Base-by-base conservation (phyloP, 441 rosid species). In the Brassica balearica region DNA sequence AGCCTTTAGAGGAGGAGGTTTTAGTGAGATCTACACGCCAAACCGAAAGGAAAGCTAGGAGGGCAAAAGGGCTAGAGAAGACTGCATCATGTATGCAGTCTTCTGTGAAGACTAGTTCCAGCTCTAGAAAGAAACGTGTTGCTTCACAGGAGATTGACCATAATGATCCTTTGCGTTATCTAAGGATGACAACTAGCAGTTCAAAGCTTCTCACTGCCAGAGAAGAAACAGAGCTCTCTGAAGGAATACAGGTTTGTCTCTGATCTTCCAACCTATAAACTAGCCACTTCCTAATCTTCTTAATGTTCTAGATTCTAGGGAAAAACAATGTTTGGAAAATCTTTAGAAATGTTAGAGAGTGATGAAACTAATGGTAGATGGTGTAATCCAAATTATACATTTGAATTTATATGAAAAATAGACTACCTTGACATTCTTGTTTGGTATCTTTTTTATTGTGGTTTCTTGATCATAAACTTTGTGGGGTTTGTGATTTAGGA, bases 171-270 rank as follows among this genome's bases (percentile, higher is more conserved):
- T 82, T 93, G 82, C 92, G 89, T 46, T 88, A 87, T 80, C 82
- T 95, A 80, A 88, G 93, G 88, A 82, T 82, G 82, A 87, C 96
- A 38, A 88, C 89, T 68, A 85, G 87, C 83, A 68, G 82, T 73
- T 89, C 89, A 69, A 91, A 69, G 88, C 98, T 91, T 83, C 99
- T 95, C 60, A 87, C 95, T 70, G 87, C 88, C 73, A 80, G 79
- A 20, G 99, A 95, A 87, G 99, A 93, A 82, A 58, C 78, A 17
- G 83, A 86, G 69, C 82, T 90, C 67, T 95, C 98, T 62, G 91
- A 76, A 78, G 98, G 95, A 83, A 92, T 95, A 89, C 99, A 95
- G 97, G 98, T 95, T 65, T 53, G 79, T 36, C 66, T 68, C 63
- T 72, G 9, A 23, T 20, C 76, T 25, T 34, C 69, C 55, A 65